Evolutionary conservation across 441 rosid species (phyloP).

Genomic region (Populus hybrid): DNA sequence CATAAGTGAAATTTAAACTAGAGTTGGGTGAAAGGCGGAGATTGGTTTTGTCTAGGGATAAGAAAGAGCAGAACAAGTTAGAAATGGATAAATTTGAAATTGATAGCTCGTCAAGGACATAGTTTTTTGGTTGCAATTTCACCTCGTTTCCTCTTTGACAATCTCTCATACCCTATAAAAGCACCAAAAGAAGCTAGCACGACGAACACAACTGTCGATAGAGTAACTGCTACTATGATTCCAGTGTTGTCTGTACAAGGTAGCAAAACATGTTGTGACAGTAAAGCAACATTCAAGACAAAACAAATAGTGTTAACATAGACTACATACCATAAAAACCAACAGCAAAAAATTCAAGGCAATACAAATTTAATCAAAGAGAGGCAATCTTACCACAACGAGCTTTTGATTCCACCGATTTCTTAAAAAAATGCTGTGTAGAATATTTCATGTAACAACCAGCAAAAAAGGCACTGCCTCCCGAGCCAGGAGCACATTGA

Average conservation of each 20-base stretch:
- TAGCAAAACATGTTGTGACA: not conserved
- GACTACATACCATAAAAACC: not conserved
- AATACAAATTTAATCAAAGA: not conserved
- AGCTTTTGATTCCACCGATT: not conserved
- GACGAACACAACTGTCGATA: not conserved
- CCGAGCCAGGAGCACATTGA: conserved; percentile 36
- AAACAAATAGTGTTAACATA: not conserved
- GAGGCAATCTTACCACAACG: not conserved
- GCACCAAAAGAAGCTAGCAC: conserved; percentile 5
- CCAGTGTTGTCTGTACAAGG: not conserved
- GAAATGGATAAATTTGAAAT: not conserved
- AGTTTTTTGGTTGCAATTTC: not conserved
- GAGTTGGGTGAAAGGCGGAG: not conserved
- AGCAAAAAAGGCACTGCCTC: conserved; percentile 8
- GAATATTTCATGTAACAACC: conserved; percentile 5
- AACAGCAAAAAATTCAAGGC: not conserved
- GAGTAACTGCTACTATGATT: too few relatives aligned
- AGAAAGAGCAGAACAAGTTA: not conserved
- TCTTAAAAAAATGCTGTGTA: conserved; percentile 34
- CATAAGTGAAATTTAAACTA: conserved; percentile 2
- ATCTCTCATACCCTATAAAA: not conserved
- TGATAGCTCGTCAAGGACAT: not conserved
- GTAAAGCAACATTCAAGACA: not conserved
- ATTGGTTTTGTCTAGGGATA: not conserved
- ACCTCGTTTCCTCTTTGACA: conserved; percentile 9